Conservation (phyloP, 805 yeast species). For the Hanseniaspora vineae region DNA sequence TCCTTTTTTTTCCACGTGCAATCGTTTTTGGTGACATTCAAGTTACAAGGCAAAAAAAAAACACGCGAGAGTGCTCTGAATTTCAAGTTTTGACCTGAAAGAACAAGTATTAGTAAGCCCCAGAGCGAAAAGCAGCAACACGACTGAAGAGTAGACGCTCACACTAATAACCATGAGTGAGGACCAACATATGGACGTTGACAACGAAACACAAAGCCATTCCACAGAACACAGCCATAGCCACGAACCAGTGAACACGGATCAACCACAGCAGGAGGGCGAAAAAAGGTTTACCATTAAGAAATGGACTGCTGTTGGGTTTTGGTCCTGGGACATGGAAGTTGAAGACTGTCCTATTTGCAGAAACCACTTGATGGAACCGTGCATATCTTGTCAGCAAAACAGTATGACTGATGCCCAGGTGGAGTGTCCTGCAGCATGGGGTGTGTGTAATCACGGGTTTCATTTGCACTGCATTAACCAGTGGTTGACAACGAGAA, state of each 20-base stretch:
- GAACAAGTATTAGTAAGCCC: no score
- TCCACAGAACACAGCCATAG: neutral
- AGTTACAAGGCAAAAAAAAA: no score
- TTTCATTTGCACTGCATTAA: constrained; percentile 95
- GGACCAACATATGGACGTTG: neutral
- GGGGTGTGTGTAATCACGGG: constrained; percentile 98
- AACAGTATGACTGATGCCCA: constrained; percentile 35
- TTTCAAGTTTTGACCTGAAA: no score
- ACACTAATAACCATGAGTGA: no score
- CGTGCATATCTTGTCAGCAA: constrained; percentile 87
- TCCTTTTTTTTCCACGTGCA: no score
- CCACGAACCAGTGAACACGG: neutral
- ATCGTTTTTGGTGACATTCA: no score
- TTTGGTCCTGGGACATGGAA: constrained; percentile 98
- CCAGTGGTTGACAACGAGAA: constrained; percentile 89
- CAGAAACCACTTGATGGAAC: constrained; percentile 95
- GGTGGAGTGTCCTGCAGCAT: constrained; percentile 84
- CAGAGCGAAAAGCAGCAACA: no score
- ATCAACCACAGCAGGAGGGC: constrained; percentile 14
- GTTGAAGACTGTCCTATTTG: constrained; percentile 97
- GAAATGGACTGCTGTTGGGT: constrained; percentile 99
- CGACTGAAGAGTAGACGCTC: no score
- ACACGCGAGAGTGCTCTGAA: no score
- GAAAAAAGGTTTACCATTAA: constrained; percentile 75
- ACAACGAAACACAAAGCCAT: neutral